phyloP scores from a whole-genome alignment of 306 rosid species.

The Fagus crenata region DNA sequence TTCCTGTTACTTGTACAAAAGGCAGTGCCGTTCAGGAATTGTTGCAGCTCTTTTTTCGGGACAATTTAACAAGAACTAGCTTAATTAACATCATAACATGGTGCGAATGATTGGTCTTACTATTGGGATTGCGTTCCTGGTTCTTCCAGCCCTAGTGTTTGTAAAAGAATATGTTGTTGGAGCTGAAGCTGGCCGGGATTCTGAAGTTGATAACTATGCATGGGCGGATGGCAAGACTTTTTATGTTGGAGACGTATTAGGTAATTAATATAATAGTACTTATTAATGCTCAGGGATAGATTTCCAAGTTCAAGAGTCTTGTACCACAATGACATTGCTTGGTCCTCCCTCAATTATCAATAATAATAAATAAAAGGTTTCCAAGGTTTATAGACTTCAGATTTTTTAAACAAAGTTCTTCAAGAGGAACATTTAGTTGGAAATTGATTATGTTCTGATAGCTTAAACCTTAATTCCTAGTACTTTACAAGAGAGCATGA shows the following conservation, averaged over 20 bases:
- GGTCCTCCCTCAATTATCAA: no score
- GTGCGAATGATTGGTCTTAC: background rate
- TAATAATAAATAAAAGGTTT: no score
- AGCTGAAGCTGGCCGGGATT: constrained; percentile 13
- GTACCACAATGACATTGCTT: no score
- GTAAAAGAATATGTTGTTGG: constrained; percentile 9
- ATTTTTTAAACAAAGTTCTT: no score
- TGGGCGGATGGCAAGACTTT: constrained; percentile 15
- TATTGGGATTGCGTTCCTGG: background rate
- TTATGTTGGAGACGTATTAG: constrained; percentile 6
- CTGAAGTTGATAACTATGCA: constrained; percentile 2
- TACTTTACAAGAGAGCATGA: background rate
- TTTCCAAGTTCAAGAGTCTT: no score
- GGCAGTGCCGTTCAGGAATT: no score
- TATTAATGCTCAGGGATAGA: no score
- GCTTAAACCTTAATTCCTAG: background rate
- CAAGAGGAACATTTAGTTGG: no score
- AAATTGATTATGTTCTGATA: background rate
- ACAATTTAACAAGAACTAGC: background rate
- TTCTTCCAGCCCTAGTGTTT: background rate
- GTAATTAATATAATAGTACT: background rate
- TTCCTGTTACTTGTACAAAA: no score
- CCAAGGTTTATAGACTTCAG: no score
- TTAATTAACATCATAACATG: background rate
- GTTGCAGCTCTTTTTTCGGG: background rate